A percentile compares a stretch with the other conserved stretches of the same genome.
These are phyloP conservation scores for Exserohilum rostratum DNA, from an alignment of 2,329 filamentous ascomycete species.

Conservation along the genomic window DNA sequence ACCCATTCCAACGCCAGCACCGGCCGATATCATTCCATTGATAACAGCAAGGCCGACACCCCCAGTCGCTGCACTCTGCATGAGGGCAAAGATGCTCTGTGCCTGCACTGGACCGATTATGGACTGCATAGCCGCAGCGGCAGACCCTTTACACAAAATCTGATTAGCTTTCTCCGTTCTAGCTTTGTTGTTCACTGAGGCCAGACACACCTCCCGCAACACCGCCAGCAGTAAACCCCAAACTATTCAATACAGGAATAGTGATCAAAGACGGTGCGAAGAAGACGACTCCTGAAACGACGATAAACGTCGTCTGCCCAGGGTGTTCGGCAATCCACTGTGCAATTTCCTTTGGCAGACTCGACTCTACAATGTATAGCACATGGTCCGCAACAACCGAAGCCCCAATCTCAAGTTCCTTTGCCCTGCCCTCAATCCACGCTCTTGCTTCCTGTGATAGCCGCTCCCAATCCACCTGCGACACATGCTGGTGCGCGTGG, in stretches of 20 bases:
- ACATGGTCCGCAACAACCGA: constrained; percentile 7
- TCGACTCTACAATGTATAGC: constrained; percentile 1
- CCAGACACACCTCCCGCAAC: constrained; percentile 17
- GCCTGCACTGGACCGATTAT: constrained; percentile 21
- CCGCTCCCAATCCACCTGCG: not conserved
- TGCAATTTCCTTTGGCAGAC: constrained; percentile 2
- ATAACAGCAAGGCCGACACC: constrained; percentile 18
- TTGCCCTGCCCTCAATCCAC: too few relatives aligned
- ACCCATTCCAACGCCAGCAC: too few relatives aligned
- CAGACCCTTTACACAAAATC: constrained; percentile 16
- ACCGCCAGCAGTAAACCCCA: constrained; percentile 21
- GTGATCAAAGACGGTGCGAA: constrained; percentile 13
- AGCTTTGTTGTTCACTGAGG: not conserved
- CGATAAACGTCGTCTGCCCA: constrained; percentile 10
- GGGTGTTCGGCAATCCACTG: constrained; percentile 22
- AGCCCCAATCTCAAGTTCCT: not conserved
- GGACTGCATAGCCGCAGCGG: constrained; percentile 21
- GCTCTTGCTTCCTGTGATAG: not conserved
- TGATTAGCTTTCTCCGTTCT: not conserved
- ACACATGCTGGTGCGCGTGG: too few relatives aligned
- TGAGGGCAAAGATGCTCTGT: constrained; percentile 20
- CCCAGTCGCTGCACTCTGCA: constrained; percentile 29
- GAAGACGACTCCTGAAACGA: constrained; percentile 2
- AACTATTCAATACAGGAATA: constrained; percentile 2
- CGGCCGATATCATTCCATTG: not conserved